phyloP scores from a whole-genome alignment of 1,139 yeast genomes.

The Scheffersomyces quercinus region DNA sequence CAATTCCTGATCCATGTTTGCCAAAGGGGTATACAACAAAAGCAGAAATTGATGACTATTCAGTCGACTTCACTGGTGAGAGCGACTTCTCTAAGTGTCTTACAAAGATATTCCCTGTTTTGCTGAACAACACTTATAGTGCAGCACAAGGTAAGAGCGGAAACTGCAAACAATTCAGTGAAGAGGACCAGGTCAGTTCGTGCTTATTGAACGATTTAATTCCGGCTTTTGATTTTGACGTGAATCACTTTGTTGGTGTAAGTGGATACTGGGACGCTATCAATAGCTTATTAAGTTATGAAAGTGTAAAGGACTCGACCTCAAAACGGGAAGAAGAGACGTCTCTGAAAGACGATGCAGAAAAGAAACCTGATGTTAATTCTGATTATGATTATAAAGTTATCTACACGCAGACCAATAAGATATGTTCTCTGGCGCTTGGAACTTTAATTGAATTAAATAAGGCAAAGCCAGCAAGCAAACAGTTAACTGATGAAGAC shows the following conservation, averaged over 20 bases:
- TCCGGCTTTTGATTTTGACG: slow-evolving; percentile 69
- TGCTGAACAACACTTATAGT: slow-evolving; percentile 37
- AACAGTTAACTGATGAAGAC: slow-evolving; percentile 27
- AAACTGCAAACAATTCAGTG: slow-evolving; percentile 32
- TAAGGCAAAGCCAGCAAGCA: slow-evolving; percentile 23
- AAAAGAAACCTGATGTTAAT: neutral
- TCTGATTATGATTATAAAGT: slow-evolving; percentile 34
- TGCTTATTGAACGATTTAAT: slow-evolving; percentile 55
- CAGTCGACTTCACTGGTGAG: slow-evolving; percentile 51
- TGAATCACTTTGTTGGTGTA: slow-evolving; percentile 72
- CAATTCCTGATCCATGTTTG: slow-evolving; percentile 60
- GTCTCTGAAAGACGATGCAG: slow-evolving; percentile 1
- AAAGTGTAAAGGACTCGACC: slow-evolving; percentile 12
- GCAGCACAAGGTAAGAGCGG: slow-evolving; percentile 13
- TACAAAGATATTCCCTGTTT: slow-evolving; percentile 52
- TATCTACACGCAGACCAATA: slow-evolving; percentile 46
- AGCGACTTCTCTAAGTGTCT: slow-evolving; percentile 63
- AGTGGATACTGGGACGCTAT: slow-evolving; percentile 83
- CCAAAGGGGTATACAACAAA: slow-evolving; percentile 46
- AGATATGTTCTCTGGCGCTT: slow-evolving; percentile 45
- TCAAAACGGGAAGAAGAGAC: slow-evolving; percentile 6
- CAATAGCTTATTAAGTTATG: slow-evolving; percentile 42
- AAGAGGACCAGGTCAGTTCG: slow-evolving; percentile 35
- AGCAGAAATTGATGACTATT: slow-evolving; percentile 22
- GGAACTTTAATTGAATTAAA: slow-evolving; percentile 44